Base-by-base conservation (phyloP, 768 basidiomycete species). In the Tephrocybe sp. region DNA sequence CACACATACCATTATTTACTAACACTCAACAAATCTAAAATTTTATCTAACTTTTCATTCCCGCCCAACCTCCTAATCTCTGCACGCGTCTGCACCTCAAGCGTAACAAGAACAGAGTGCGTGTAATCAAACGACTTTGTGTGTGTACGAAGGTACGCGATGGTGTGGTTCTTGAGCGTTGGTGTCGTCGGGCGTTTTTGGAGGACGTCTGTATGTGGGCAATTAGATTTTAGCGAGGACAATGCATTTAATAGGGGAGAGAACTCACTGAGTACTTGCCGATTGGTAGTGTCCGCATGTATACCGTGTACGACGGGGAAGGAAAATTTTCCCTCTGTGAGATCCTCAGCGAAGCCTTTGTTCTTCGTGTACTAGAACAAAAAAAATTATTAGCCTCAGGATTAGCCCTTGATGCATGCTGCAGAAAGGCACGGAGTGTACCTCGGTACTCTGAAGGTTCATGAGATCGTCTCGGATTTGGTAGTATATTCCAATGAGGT, bases 381-480 rank as follows among this genome's bases (percentile, higher is more conserved):
- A n/a, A n/a, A n/a, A n/a, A n/a, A n/a, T n/a, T n/a, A n/a, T n/a
- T n/a, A n/a, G n/a, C n/a, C n/a, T n/a, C n/a, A n/a, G n/a, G n/a
- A n/a, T n/a, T n/a, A n/a, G n/a, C n/a, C n/a, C n/a, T n/a, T n/a
- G n/a, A n/a, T n/a, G n/a, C n/a, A n/a, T n/a, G n/a, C n/a, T n/a
- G n/a, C n/a, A n/a, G n/a, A n/a, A n/a, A n/a, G n/a, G 34, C 37
- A 12, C 26, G 39, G 27, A 6, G 18, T 13, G 19, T 58, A 92
- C 93, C 75, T 94, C 83, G 15, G 80, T 78, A 40, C 89, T 92
- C 60, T 95, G 86, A 21, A 98, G 71, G 60, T 98, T 98, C 89
- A 96, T 92, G 38, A 94, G 89, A 65, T 98, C 96, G 59, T 98
- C 96, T n/a, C 94, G 73, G 57, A 98, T 95, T 64, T 98, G 96